Evolutionary conservation across 2,329 filamentous ascomycete species (phyloP), one percentile per base, ranked within the genome.

Genomic region (Microcera coccophila): DNA sequence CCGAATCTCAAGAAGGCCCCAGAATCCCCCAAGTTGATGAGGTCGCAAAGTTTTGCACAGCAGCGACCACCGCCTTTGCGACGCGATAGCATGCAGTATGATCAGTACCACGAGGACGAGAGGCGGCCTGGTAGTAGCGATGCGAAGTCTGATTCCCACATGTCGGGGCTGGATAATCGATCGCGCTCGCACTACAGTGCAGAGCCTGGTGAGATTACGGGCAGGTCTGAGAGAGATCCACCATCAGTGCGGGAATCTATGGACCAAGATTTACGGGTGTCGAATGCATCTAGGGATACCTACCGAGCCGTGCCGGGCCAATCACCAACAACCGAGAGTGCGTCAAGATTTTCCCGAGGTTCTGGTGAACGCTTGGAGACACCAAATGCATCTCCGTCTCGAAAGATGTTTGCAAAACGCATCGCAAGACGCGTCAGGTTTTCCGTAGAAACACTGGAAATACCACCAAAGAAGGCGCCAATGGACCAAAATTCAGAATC

Each of bases 61-160:
- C 70, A 71, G 32, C 58, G 71, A 61, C 53, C 67, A 50, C 47
- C 57, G 49, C 26, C 66, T 56, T 48, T 61, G 59, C 45, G 71
- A 63, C 53, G 57, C 10, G 69, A 70, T 17, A 67, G 43, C 51
- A 59, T 46, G 3, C 60, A 62, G 29, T 45, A 52, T 32, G 69
- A 73, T 17, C 63, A 68, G 16, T 59, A 58, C 18, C 69, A 74
- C 11, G 56, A 59, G 3, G 64, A 67, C 17, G 65, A 70, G 15
- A 67, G 68, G 42, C 68, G 75, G 21, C 75, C 76, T 26, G 70
- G 69, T 29, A 79, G 76, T 57, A 77, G 75, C 47, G 76, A 76
- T 58, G 71, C 70, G 5, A 75, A 76, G 46, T 66, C 71, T 2
- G 72, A 74, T 3, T 57, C 63, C 2, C 61, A 67, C 14, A 44